Base-by-base conservation (phyloP, 2,329 filamentous ascomycete genomes). In the Hymenoscyphus albidus region DNA sequence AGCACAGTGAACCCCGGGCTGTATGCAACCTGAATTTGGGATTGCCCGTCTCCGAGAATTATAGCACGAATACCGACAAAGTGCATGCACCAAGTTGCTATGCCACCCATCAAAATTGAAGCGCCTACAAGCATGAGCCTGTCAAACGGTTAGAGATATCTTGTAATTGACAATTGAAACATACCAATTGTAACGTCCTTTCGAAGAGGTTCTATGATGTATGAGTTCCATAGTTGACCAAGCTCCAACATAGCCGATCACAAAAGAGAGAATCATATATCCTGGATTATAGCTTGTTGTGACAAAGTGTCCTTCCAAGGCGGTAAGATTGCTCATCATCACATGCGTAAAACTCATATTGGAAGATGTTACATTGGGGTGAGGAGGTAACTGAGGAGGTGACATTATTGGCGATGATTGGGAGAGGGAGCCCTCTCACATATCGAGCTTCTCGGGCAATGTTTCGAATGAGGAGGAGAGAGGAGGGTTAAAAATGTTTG, bases 31-130 rank as follows among this genome's bases (percentile, higher is more conserved):
- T 94, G 91, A 12, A 92, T 79, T 42, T 84, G 78, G 13, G 78
- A 68, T 65, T 85, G 77, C 48, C 89, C 89, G 68, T 87, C 70
- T 48, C 83, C 88, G 18, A 96, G 82, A 32, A 89, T 80, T 66
- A 94, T 90, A 14, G 92, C 91, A 61, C 89, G 83, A 74, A 95
- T 94, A 27, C 91, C 92, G 69, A 95, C 89, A 72, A 91, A 94
- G 74, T 95, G 91, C 84, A 91, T 90, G 71, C 84, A 89, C 88
- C 88, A 92, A 65, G 90, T 90, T 48, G 88, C 81, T 66, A 92
- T 86, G 2, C 88, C 89, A 7, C 89, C 89, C 88, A 92, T 91
- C 2, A 86, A 84, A 32, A 91, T 78, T 4, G 89, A 85, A 5
- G 89, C 85, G 42, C 84, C 83, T 13, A 87, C 70, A 2, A 92